These are phyloP conservation scores for Aspergillus thermomutatus DNA, from an alignment of 2,329 filamentous ascomycete genomes.

Conservation along the genomic window DNA sequence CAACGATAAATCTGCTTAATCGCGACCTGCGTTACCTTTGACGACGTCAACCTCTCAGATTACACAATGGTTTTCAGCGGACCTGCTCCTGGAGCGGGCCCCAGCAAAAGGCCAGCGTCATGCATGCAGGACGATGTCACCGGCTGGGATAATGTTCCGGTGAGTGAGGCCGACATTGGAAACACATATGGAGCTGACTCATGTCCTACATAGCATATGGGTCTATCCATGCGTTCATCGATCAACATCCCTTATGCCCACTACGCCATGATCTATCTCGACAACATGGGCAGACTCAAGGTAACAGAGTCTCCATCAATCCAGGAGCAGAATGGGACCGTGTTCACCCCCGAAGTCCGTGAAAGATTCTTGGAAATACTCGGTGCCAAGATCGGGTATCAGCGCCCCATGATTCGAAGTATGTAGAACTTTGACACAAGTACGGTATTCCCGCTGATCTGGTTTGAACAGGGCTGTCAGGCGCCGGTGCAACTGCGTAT, in stretches of 20 bases:
- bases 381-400: constrained; percentile 28
- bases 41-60: background rate
- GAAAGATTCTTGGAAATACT: constrained; percentile 35
- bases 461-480: constrained; percentile 5
- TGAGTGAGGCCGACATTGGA: constrained; percentile 13
- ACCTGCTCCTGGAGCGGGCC: constrained; percentile 20
- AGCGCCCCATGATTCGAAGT: constrained; percentile 26
- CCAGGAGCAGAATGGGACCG: constrained; percentile 25
- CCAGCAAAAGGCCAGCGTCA: constrained; percentile 31
- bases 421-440: constrained; percentile 12
- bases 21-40: background rate
- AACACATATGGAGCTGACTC: background rate
- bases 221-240: constrained; percentile 20
- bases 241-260: constrained; percentile 30
- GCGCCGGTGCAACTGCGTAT: constrained; percentile 16
- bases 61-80: constrained; percentile 29
- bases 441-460: background rate
- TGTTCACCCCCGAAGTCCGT: constrained; percentile 34
- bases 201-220: constrained; percentile 24
- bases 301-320: constrained; percentile 33
- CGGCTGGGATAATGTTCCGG: constrained; percentile 30
- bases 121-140: constrained; percentile 24
- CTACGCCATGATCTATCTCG: constrained; percentile 37
- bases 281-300: constrained; percentile 31
- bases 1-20: background rate